Evolutionary conservation across 1,284 basidiomycete genomes (phyloP).

Genomic region (Melampsora occidentalis): DNA sequence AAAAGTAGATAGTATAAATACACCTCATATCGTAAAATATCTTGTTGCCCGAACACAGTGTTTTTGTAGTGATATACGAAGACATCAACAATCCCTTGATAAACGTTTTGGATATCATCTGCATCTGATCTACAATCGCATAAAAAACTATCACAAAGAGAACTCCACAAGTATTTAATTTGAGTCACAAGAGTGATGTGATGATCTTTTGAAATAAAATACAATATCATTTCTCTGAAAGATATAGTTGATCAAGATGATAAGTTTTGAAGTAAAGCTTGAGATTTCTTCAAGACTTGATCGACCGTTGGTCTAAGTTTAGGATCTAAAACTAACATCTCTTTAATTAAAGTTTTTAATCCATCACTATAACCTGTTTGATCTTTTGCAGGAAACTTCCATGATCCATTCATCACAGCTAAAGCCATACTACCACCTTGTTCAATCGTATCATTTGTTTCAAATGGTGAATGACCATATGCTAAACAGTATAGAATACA

Average conservation of each 20-base stretch:
- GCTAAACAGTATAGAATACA: conserved; percentile 51
- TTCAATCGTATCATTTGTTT: conserved; percentile 52
- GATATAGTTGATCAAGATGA: background rate
- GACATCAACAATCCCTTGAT: too few species aligned
- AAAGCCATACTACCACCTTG: conserved; percentile 53
- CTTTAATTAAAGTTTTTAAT: conserved; percentile 49
- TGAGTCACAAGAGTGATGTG: too few species aligned
- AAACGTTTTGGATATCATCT: too few species aligned
- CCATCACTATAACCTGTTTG: conserved; percentile 30
- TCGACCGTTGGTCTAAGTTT: conserved; percentile 42
- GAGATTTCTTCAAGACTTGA: conserved; percentile 19
- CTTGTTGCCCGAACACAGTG: too few species aligned
- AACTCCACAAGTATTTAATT: too few species aligned
- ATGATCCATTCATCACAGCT: conserved; percentile 52
- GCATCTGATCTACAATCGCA: too few species aligned
- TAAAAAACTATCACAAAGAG: too few species aligned
- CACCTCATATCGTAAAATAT: too few species aligned
- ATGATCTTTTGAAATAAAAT: too few species aligned
- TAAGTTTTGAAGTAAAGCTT: conserved; percentile 23
- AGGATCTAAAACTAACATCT: conserved; percentile 50
- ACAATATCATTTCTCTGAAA: too few species aligned
- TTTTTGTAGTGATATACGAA: too few species aligned
- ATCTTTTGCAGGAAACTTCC: conserved; percentile 49
- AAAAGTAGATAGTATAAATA: too few species aligned
- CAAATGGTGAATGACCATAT: conserved; percentile 54